Evolutionary conservation across 768 basidiomycete genomes (phyloP).

Genomic region (Steccherinum ochraceum): DNA sequence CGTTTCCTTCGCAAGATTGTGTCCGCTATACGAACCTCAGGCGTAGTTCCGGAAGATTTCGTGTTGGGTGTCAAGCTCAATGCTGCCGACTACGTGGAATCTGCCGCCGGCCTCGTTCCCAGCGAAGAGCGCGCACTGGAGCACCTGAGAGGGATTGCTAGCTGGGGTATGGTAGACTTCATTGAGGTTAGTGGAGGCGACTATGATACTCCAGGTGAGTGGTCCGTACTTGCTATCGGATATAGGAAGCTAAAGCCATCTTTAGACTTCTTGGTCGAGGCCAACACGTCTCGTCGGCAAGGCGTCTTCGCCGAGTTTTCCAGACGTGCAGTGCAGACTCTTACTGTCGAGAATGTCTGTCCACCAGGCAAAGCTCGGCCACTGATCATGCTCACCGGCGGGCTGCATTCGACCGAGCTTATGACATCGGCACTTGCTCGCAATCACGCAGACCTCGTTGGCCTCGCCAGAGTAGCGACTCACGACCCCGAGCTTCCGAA

Average conservation of each 20-base stretch:
- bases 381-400: constrained; percentile 75
- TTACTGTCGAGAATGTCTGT: constrained; percentile 24
- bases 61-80: constrained; percentile 77
- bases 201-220: constrained; percentile 71
- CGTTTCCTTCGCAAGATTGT: constrained; percentile 53
- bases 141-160: constrained; percentile 55
- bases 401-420: constrained; percentile 54
- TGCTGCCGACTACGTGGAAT: constrained; percentile 58
- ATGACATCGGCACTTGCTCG: constrained; percentile 46
- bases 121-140: constrained; percentile 39
- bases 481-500: constrained; percentile 42
- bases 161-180: constrained; percentile 69
- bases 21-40: constrained; percentile 43
- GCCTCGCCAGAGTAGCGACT: constrained; percentile 65
- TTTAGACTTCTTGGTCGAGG: constrained; percentile 22
- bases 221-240: not conserved
- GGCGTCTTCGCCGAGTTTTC: constrained; percentile 72
- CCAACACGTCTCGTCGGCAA: constrained; percentile 45
- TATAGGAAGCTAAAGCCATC: not conserved
- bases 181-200: constrained; percentile 87
- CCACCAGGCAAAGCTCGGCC: constrained; percentile 18
- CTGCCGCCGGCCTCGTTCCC: constrained; percentile 4
- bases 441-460: constrained; percentile 66
- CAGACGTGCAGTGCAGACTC: constrained; percentile 38
- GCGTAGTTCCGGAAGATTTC: constrained; percentile 45